Evolutionary conservation across 192 early-diverging fungal species (phyloP).

Genomic region (Coemansia sp.): DNA sequence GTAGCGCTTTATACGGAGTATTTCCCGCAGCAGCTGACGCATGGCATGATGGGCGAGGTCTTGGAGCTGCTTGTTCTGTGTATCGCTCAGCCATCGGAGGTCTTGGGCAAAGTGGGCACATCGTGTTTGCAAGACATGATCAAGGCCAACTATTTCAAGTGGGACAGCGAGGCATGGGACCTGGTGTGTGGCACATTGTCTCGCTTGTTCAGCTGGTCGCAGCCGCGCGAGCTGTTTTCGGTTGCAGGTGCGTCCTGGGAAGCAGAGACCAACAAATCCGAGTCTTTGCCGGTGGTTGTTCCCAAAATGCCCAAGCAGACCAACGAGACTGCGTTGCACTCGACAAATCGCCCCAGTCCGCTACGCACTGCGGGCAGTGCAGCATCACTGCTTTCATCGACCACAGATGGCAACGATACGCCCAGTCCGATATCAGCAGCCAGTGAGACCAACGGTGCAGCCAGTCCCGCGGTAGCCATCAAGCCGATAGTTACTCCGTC

Average conservation of each 20-base stretch:
- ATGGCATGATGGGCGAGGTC: slow-evolving; percentile 72
- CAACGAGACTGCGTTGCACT: slow-evolving; percentile 5
- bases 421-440: slow-evolving; percentile 11
- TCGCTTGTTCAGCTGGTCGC: slow-evolving; percentile 75
- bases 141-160: slow-evolving; percentile 70
- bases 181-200: slow-evolving; percentile 68
- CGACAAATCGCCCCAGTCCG: slow-evolving; percentile 29
- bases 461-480: neutral
- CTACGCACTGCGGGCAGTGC: slow-evolving; percentile 28
- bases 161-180: slow-evolving; percentile 71
- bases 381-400: slow-evolving; percentile 21
- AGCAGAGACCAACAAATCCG: slow-evolving; percentile 8
- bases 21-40: slow-evolving; percentile 62
- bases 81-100: slow-evolving; percentile 92
- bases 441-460: neutral
- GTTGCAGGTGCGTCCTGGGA: slow-evolving; percentile 38
- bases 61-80: slow-evolving; percentile 79
- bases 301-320: slow-evolving; percentile 11
- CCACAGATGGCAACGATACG: slow-evolving; percentile 24
- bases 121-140: slow-evolving; percentile 89
- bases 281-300: slow-evolving; percentile 14
- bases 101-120: slow-evolving; percentile 83
- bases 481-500: slow-evolving; percentile 1
- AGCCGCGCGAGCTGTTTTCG: slow-evolving; percentile 59
- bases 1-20: slow-evolving; percentile 81